Evolutionary conservation across 345 rosid genomes (phyloP).

Genomic region (Capsella bursapastoris): DNA sequence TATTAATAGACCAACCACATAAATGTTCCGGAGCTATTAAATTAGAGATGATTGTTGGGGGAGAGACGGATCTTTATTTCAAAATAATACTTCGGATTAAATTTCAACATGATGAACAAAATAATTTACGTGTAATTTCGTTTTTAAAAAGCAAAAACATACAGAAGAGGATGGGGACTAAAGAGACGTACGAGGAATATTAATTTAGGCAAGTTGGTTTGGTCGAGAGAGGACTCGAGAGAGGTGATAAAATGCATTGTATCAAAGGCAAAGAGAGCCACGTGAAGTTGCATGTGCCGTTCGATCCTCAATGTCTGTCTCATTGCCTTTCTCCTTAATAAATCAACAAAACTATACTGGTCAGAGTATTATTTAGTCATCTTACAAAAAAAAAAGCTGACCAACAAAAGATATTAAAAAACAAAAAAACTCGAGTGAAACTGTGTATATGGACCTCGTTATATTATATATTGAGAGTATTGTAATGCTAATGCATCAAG

Average conservation of each 20-base stretch:
- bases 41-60: conserved; percentile 30
- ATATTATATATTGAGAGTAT: neutral
- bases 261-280: conserved; percentile 33
- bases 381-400: neutral
- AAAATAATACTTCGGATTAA: neutral
- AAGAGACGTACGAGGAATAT: conserved; percentile 35
- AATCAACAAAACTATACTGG: conserved; percentile 8
- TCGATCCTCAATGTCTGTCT: conserved; percentile 11
- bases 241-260: conserved; percentile 31
- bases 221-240: conserved; percentile 25
- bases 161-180: neutral
- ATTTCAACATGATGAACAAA: neutral
- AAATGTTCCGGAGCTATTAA: conserved; percentile 18
- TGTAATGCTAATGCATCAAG: conserved; percentile 5
- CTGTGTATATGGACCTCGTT: conserved; percentile 34
- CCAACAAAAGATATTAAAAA: neutral
- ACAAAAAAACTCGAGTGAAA: neutral
- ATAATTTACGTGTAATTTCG: neutral
- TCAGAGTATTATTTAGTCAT: neutral
- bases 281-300: conserved; percentile 37
- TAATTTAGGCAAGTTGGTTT: conserved; percentile 34
- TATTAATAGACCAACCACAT: conserved; percentile 11
- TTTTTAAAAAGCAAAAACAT: neutral
- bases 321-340: conserved; percentile 17
- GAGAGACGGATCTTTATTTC: conserved; percentile 1